Evolutionary conservation across 2,329 filamentous ascomycete species (phyloP).

Genomic region (Fusarium gaditjirri): DNA sequence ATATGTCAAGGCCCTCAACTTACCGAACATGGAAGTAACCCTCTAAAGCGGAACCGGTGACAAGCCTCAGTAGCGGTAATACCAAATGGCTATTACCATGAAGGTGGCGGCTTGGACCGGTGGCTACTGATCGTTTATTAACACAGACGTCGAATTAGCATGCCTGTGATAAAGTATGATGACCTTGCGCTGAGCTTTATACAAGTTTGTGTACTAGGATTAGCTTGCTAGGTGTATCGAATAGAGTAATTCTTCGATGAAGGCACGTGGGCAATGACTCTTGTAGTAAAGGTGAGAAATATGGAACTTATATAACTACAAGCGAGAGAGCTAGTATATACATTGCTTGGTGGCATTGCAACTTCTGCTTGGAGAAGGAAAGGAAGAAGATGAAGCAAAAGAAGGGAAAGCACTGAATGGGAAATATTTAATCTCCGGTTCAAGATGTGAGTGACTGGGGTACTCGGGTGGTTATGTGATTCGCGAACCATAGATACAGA

Average conservation of each 20-base stretch:
- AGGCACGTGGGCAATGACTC: no score
- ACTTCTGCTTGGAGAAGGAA: not conserved
- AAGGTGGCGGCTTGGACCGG: not conserved
- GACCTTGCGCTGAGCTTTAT: no score
- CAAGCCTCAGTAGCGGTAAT: not conserved
- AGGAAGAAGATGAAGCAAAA: not conserved
- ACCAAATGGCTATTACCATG: no score
- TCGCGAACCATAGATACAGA: not conserved
- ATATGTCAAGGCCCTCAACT: not conserved
- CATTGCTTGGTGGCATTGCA: not conserved
- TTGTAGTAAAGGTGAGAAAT: not conserved
- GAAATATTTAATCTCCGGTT: no score
- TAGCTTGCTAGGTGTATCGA: no score
- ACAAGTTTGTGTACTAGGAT: no score
- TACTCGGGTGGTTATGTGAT: not conserved
- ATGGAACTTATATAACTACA: not conserved
- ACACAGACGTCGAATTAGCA: no score
- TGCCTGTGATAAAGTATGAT: not conserved
- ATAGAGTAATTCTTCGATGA: no score
- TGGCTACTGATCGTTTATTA: not conserved
- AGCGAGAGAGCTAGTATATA: no score
- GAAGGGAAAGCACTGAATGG: no score
- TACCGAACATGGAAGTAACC: not conserved
- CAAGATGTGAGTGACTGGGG: not conserved
- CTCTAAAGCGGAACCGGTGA: not conserved